phyloP scores from a whole-genome alignment of 108 stramenopile genomes.

The Pseudonitzschia multiseries region DNA sequence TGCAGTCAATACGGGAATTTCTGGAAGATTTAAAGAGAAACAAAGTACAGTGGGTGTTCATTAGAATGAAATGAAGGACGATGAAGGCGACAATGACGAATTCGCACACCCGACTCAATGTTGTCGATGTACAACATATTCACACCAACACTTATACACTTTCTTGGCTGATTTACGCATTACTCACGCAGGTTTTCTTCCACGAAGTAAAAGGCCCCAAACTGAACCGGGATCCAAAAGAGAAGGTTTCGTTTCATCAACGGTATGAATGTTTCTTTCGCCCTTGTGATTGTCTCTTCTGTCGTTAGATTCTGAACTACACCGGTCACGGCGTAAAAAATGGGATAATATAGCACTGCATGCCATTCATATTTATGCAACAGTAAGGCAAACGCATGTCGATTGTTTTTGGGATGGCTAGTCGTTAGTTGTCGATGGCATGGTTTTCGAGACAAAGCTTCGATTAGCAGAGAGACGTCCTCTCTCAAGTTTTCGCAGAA shows the following conservation, averaged over 20 bases:
- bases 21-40: background rate
- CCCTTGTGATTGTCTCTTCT: slow-evolving; percentile 38
- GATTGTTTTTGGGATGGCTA: background rate
- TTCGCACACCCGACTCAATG: no score
- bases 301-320: slow-evolving; percentile 44
- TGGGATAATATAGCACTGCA: slow-evolving; percentile 43
- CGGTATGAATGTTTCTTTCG: slow-evolving; percentile 46
- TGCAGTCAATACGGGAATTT: slow-evolving; percentile 43
- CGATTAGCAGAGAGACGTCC: background rate
- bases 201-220: slow-evolving; percentile 53
- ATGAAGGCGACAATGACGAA: background rate
- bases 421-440: background rate
- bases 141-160: background rate
- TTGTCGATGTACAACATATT: background rate
- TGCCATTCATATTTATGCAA: background rate
- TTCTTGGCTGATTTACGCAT: background rate
- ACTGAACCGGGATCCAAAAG: slow-evolving; percentile 72
- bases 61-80: background rate
- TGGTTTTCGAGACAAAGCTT: background rate
- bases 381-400: background rate
- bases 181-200: slow-evolving; percentile 25
- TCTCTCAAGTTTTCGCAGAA: no score
- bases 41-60: background rate
- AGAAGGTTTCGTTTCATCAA: slow-evolving; percentile 52
- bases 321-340: slow-evolving; percentile 64